These are phyloP conservation scores for Ramaria rubella DNA, from an alignment of 768 basidiomycete genomes.

Conservation along the genomic window DNA sequence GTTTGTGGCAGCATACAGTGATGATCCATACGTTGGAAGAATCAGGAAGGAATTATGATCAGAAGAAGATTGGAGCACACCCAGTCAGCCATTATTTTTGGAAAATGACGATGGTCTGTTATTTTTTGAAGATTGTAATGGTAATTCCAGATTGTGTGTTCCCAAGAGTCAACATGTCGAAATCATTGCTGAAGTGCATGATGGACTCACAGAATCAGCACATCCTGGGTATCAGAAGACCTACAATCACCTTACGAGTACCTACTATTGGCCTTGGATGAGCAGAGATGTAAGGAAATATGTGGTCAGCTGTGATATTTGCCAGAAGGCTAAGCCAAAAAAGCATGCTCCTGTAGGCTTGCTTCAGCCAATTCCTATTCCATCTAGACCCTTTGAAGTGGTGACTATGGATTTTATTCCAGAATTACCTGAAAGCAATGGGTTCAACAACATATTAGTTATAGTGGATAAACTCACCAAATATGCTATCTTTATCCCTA, in stretches of 20 bases:
- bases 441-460: constrained; percentile 18
- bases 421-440: constrained; percentile 15
- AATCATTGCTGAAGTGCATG: constrained; percentile 8
- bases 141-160: constrained; percentile 9
- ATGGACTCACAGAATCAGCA: constrained; percentile 15
- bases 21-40: not conserved
- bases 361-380: constrained; percentile 10
- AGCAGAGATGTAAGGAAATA: constrained; percentile 21
- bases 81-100: constrained; percentile 10
- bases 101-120: constrained; percentile 9
- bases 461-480: constrained; percentile 23
- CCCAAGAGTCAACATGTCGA: constrained; percentile 2
- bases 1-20: not conserved
- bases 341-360: not conserved
- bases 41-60: not conserved
- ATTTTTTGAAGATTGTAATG: constrained; percentile 3
- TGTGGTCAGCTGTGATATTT: constrained; percentile 22
- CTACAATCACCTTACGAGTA: constrained; percentile 7
- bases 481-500: constrained; percentile 37
- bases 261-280: constrained; percentile 23
- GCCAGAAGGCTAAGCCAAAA: constrained; percentile 12
- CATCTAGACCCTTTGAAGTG: constrained; percentile 16
- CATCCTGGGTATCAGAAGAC: constrained; percentile 19
- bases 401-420: constrained; percentile 23
- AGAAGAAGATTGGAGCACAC: constrained; percentile 5